A percentile compares a stretch with the other conserved stretches of the same genome.
Conservation (phyloP, 257 asterid genomes). For the Thymus quinquecostatus region DNA sequence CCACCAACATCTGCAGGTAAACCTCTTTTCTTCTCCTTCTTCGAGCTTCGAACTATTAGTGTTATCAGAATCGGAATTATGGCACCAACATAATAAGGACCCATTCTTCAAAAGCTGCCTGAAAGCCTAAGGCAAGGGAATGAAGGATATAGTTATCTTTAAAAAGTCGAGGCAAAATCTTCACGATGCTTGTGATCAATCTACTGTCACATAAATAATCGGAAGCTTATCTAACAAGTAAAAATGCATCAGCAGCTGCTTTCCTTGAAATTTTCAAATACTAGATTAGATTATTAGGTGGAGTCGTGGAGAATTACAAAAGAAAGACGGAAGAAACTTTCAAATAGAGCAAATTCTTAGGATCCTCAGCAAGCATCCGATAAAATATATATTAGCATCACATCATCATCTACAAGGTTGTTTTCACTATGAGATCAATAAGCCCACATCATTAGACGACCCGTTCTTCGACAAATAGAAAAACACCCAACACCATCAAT, state of each 20-base stretch:
- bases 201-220: conserved; percentile 18
- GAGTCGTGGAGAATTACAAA: conserved; percentile 11
- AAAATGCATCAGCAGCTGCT: conserved; percentile 24
- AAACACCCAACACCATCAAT: background rate
- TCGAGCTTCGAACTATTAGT: conserved; percentile 60
- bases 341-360: conserved; percentile 12
- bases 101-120: conserved; percentile 54
- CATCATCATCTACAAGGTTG: conserved; percentile 24
- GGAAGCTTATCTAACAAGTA: conserved; percentile 18
- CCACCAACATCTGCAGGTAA: conserved; percentile 75
- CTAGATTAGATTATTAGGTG: background rate
- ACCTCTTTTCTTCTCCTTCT: conserved; percentile 76
- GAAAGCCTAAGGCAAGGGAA: conserved; percentile 13
- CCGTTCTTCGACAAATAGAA: conserved; percentile 8
- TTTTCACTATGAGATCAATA: conserved; percentile 26
- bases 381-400: conserved; percentile 9
- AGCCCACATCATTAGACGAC: conserved; percentile 9
- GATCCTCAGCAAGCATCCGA: conserved; percentile 16
- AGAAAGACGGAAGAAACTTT: conserved; percentile 1
- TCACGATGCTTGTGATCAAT: conserved; percentile 12
- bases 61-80: conserved; percentile 77
- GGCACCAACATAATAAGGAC: conserved; percentile 70
- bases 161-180: background rate
- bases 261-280: background rate
- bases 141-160: background rate